These are phyloP conservation scores for Globisporangium rhizosaccharum DNA, from an alignment of 352 stramenopile species.

Conservation along the genomic window DNA sequence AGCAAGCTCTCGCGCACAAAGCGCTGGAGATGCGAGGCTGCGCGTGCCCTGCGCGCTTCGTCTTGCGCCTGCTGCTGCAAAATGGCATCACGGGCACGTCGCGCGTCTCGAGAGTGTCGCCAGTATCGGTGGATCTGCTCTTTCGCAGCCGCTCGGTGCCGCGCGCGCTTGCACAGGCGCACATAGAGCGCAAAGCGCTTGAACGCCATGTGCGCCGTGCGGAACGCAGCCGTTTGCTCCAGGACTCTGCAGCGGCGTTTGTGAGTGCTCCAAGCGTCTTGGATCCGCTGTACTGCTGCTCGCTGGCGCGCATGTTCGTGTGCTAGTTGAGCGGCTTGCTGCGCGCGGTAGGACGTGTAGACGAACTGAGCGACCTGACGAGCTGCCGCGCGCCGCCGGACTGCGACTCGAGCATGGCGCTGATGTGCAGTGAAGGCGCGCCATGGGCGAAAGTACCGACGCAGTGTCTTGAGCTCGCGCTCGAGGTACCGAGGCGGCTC, in stretches of 20 bases:
- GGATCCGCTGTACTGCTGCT: constrained; percentile 19
- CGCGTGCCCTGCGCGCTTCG: constrained; percentile 15
- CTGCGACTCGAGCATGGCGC: constrained; percentile 15
- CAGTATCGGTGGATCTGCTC: constrained; percentile 42
- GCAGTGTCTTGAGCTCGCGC: constrained; percentile 62
- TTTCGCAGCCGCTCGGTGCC: constrained; percentile 21
- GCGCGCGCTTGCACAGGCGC: constrained; percentile 15
- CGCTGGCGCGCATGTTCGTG: constrained; percentile 9
- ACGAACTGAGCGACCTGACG: constrained; percentile 27
- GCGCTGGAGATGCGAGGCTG: constrained; percentile 28
- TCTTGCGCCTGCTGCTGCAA: constrained; percentile 12
- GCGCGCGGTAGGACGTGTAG: constrained; percentile 5
- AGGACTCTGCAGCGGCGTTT: constrained; percentile 1
- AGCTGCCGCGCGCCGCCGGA: constrained; percentile 21
- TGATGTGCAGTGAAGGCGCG: constrained; percentile 16
- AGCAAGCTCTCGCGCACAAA: constrained; percentile 44
- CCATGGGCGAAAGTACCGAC: constrained; percentile 48
- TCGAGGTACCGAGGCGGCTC: constrained; percentile 37
- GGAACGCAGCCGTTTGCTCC: constrained; percentile 22
- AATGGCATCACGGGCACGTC: constrained; percentile 6
- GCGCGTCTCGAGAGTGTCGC: constrained; percentile 16
- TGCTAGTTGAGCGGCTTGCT: constrained; percentile 3
- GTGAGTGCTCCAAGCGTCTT: constrained; percentile 21
- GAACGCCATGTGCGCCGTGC: constrained; percentile 34
- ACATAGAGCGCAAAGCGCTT: constrained; percentile 39